These are phyloP conservation scores for Beauveria asiatica DNA, from an alignment of 2,329 filamentous ascomycete species.

Conservation along the genomic window DNA sequence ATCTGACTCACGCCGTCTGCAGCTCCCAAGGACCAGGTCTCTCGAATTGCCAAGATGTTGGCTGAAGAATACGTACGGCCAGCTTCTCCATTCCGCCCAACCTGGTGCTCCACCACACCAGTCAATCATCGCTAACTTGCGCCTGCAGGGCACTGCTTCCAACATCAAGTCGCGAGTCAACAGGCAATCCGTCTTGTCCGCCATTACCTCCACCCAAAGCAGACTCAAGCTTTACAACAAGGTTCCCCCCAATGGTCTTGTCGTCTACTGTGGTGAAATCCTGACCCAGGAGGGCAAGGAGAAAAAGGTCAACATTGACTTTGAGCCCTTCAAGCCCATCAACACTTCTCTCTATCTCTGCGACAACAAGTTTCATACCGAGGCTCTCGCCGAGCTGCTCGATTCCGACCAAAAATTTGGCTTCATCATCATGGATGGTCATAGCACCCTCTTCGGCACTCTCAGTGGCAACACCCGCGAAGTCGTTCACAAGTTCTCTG, in stretches of 20 bases:
- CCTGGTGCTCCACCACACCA: neutral
- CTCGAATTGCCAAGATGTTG: conserved; percentile 96
- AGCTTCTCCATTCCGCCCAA: neutral
- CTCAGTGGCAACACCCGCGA: conserved; percentile 96
- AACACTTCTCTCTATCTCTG: conserved; percentile 98
- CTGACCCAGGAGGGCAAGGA: conserved; percentile 98
- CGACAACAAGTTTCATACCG: conserved; percentile 99
- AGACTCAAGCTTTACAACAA: conserved; percentile 98
- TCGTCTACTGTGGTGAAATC: conserved; percentile 99
- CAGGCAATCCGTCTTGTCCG: conserved; percentile 91
- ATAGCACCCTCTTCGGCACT: conserved; percentile 93
- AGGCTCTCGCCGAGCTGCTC: conserved; percentile 90
- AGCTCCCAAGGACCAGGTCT: conserved; percentile 98
- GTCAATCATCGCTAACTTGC: conserved; percentile 7
- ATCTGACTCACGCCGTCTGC: conserved; percentile 10
- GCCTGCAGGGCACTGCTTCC: conserved; percentile 76
- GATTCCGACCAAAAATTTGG: conserved; percentile 99
- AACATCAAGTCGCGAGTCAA: conserved; percentile 99
- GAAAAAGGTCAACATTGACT: conserved; percentile 99
- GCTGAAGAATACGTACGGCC: conserved; percentile 93
- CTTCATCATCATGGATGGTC: conserved; percentile 99
- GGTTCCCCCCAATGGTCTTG: conserved; percentile 92
- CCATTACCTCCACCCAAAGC: conserved; percentile 98
- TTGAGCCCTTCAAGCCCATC: conserved; percentile 99
- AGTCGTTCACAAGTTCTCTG: conserved; percentile 93